These are phyloP conservation scores for Paracoccidioides lutzii DNA, from an alignment of 2,329 filamentous ascomycete species.

Conservation along the genomic window DNA sequence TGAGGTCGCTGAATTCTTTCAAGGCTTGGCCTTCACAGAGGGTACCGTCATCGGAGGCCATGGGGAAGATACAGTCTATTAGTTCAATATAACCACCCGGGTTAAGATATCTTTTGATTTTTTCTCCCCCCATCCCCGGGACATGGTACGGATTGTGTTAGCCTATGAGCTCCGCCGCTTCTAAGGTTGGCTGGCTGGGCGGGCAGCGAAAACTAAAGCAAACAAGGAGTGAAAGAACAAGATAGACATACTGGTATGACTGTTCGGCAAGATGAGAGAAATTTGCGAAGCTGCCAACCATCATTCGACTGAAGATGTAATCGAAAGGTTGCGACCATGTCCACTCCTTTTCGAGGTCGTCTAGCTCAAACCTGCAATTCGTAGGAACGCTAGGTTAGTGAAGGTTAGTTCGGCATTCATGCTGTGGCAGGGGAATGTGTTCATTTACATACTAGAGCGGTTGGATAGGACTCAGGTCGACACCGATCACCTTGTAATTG, in stretches of 20 bases:
- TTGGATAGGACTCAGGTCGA: conserved; percentile 18
- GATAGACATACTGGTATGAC: conserved; percentile 17
- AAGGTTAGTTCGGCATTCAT: not conserved
- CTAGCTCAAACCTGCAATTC: conserved; percentile 35
- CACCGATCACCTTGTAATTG: conserved; percentile 12
- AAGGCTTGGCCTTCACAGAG: conserved; percentile 13
- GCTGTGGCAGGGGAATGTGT: not conserved
- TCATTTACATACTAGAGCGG: conserved; percentile 7
- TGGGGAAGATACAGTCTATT: conserved; percentile 24
- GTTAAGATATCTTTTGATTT: conserved; percentile 19
- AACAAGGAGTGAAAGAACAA: not conserved
- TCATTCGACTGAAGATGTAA: conserved; percentile 27
- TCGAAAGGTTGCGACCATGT: conserved; percentile 26
- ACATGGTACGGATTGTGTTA: not conserved
- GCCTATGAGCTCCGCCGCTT: not conserved
- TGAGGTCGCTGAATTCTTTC: conserved; percentile 14
- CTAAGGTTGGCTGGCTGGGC: not conserved
- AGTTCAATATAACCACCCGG: conserved; percentile 35
- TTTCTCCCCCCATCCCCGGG: not conserved
- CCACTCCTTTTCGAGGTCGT: conserved; percentile 32
- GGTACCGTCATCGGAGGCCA: conserved; percentile 18
- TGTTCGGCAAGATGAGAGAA: conserved; percentile 30
- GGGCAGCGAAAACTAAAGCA: not conserved
- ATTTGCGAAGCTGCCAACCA: conserved; percentile 29
- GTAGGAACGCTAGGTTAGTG: conserved; percentile 19